Evolutionary conservation across 2,329 filamentous ascomycete species (phyloP), one percentile per base, ranked within the genome.

Genomic region (Fusarium sp.): DNA sequence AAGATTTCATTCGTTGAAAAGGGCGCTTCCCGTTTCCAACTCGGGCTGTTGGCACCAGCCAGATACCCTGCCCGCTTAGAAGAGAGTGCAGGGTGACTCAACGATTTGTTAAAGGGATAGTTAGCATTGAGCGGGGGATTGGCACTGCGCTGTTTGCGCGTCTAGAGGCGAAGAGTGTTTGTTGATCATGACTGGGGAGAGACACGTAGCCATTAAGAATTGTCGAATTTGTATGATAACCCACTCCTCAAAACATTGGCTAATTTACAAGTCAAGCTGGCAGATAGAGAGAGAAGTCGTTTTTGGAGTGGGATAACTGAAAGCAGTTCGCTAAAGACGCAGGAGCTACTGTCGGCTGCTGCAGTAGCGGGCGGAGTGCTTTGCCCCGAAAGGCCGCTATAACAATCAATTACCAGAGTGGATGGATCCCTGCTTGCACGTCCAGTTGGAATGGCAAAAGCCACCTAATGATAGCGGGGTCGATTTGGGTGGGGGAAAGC

Each of bases 341-440:
- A 60, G 57, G 58, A 60, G 58, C 71, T 72, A 71, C 65, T 72
- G 67, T 62, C 65, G 70, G 70, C 51, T 65, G 62, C 58, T 67
- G 71, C 70, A 72, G 71, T 74, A 73, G 71, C 37, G 67, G 69
- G 67, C 65, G 64, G 67, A 69, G 67, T 56, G 67, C 71, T 73
- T 73, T 72, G 71, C 71, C 67, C 71, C 71, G 69, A 73, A 47
- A 60, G 45, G 56, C 64, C 57, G 53, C 57, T 73, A 66, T 56
- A 68, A 65, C 58, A 47, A 56, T 51, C 37, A 51, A 28, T 45
- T n/a, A 30, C 23, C 6, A 23, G 23, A 23, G 5, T 30, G 30
- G 30, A 9, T 30, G 30, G 34, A 51, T 51, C 47, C 47, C 47
- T 51, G 47, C 34, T 38, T 51, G n/a, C 36, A 51, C 30, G 42